These are phyloP conservation scores for Candida takata DNA, from an alignment of 805 yeast species.

Conservation along the genomic window DNA sequence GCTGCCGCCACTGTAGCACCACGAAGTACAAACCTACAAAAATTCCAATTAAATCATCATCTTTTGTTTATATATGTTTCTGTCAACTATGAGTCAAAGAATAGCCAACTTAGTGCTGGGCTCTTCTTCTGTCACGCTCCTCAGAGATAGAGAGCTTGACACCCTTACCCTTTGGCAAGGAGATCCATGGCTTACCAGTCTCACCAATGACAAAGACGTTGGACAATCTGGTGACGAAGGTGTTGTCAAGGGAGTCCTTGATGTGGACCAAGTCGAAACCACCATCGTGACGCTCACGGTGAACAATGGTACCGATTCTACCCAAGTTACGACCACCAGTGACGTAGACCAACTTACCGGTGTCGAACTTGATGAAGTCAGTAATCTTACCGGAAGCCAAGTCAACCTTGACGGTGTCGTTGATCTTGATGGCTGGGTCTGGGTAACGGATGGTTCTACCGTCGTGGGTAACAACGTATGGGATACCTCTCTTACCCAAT, in stretches of 20 bases:
- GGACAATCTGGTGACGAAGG: conserved; percentile 88
- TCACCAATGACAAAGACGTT: conserved; percentile 95
- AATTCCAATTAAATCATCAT: no score
- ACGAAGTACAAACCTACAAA: no score
- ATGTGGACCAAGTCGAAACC: conserved; percentile 97
- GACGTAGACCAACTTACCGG: conserved; percentile 87
- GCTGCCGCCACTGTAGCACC: no score
- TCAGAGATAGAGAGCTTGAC: conserved; percentile 91
- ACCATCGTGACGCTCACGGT: conserved; percentile 97
- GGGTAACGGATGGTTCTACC: conserved; percentile 99
- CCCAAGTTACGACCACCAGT: conserved; percentile 99
- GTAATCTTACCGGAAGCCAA: conserved; percentile 92
- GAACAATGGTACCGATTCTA: conserved; percentile 91
- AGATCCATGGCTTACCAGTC: conserved; percentile 89
- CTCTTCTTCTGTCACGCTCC: conserved; percentile 98
- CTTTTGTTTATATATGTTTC: not conserved
- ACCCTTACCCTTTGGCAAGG: conserved; percentile 99
- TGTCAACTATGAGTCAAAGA: conserved; percentile 1
- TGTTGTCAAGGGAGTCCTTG: conserved; percentile 91
- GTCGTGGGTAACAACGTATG: conserved; percentile 98
- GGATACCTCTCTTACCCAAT: conserved; percentile 97
- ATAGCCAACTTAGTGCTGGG: conserved; percentile 35
- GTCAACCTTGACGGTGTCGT: conserved; percentile 97
- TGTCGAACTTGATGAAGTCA: conserved; percentile 84
- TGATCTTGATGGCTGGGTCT: conserved; percentile 93